Conservation (phyloP, 768 basidiomycete species). For the Pisolithus tinctorius region DNA sequence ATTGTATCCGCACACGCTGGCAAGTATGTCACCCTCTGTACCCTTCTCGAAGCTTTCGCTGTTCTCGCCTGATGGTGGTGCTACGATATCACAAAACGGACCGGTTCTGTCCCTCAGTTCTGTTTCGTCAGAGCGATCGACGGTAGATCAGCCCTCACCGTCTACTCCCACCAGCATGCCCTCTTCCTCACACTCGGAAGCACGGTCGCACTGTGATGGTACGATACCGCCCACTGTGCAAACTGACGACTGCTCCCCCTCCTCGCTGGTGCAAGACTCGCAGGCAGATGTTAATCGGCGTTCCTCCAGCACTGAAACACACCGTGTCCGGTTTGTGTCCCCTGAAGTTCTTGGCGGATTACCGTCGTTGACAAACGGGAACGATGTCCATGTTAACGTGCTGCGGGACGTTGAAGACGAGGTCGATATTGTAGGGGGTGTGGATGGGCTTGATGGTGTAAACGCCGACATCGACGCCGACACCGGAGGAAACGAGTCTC, state of each 20-base stretch:
- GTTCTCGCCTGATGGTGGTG: conserved; percentile 27
- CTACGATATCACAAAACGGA: background rate
- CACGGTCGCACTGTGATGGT: too few species aligned
- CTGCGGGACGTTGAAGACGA: background rate
- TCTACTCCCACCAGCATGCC: conserved; percentile 6
- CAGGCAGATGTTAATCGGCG: conserved; percentile 8
- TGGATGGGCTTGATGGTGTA: background rate
- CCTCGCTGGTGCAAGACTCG: conserved; percentile 2
- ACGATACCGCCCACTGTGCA: background rate
- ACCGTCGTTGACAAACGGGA: conserved; percentile 8
- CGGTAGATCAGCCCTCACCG: background rate
- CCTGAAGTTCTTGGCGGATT: conserved; percentile 19
- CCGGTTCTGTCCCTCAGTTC: conserved; percentile 7
- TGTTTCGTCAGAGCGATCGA: conserved; percentile 1
- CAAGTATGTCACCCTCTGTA: conserved; percentile 36
- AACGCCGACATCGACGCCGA: background rate
- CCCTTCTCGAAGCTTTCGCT: conserved; percentile 50
- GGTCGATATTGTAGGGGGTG: background rate
- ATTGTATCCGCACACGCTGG: background rate
- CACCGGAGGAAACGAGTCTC: background rate
- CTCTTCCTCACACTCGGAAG: too few species aligned
- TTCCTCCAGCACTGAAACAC: conserved; percentile 8
- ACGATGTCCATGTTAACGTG: background rate
- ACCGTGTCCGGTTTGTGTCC: conserved; percentile 26
- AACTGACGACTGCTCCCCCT: conserved; percentile 12